These are phyloP conservation scores for Pelargonium myrrhifolium DNA, from an alignment of 441 rosid species.

Conservation along the genomic window DNA sequence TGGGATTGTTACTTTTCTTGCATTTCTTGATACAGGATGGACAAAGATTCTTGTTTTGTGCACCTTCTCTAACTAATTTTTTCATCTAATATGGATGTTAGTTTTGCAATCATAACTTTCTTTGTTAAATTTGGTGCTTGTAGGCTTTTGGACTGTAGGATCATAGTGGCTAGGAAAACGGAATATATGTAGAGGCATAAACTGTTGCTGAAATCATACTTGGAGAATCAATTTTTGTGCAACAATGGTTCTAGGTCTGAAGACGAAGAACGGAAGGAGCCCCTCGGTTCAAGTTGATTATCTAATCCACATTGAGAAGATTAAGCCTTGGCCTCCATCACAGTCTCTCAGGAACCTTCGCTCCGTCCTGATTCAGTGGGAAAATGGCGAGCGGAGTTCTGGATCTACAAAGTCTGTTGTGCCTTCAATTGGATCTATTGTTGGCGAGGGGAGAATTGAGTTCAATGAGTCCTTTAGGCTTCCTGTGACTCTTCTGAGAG, in stretches of 20 bases:
- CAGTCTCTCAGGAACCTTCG: conserved; percentile 79
- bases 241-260: conserved; percentile 60
- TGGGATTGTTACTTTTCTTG: neutral
- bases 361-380: conserved; percentile 84
- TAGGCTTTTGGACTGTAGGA: neutral
- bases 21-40: neutral
- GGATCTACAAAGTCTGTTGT: conserved; percentile 61
- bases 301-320: conserved; percentile 62
- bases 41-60: neutral
- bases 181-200: conserved; percentile 10
- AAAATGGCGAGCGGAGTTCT: conserved; percentile 60
- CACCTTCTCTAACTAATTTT: neutral
- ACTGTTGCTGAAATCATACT: conserved; percentile 37
- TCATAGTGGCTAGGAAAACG: conserved; percentile 4
- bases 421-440: conserved; percentile 65
- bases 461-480: conserved; percentile 76
- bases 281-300: conserved; percentile 52
- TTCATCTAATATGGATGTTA: neutral
- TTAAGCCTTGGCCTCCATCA: conserved; percentile 99
- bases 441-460: conserved; percentile 82
- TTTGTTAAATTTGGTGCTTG: neutral
- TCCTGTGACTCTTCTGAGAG: conserved; percentile 59
- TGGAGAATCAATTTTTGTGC: conserved; percentile 35
- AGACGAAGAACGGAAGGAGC: conserved; percentile 51
- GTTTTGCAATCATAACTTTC: neutral